These are phyloP conservation scores for Cavenderia fasciculata DNA, from an alignment of 78 protist species.

Conservation along the genomic window DNA sequence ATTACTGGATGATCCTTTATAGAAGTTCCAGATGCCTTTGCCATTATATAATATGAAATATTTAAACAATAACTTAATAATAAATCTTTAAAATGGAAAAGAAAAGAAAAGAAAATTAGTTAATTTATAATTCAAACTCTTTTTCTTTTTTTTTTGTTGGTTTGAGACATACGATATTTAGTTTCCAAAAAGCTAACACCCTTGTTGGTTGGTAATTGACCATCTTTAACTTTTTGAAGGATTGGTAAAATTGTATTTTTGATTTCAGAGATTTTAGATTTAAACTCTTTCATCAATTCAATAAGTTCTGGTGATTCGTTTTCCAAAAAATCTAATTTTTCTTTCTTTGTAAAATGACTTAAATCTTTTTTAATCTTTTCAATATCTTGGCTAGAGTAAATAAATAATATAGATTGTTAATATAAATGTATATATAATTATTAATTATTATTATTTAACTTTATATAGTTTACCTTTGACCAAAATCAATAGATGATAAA, in stretches of 20 bases:
- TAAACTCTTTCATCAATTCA: constrained; percentile 71
- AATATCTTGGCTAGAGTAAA: constrained; percentile 2
- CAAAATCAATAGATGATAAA: constrained; percentile 56
- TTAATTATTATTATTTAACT: not conserved
- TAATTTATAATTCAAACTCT: not conserved
- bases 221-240: constrained; percentile 22
- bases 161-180: constrained; percentile 63
- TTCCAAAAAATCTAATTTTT: constrained; percentile 50
- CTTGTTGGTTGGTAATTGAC: constrained; percentile 71
- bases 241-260: constrained; percentile 51
- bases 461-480: constrained; percentile 8
- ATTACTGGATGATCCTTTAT: constrained; percentile 93
- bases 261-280: constrained; percentile 40
- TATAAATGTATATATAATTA: not conserved
- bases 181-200: constrained; percentile 83
- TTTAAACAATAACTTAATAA: constrained; percentile 90
- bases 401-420: not conserved
- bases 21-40: constrained; percentile 85
- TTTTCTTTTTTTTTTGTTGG: not conserved
- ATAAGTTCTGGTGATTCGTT: constrained; percentile 73
- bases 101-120: not conserved
- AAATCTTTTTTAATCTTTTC: constrained; percentile 60
- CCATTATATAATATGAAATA: constrained; percentile 87
- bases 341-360: constrained; percentile 43
- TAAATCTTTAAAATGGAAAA: constrained; percentile 45